Base-by-base conservation (phyloP, 345 rosid species). In the Populus deltoides region DNA sequence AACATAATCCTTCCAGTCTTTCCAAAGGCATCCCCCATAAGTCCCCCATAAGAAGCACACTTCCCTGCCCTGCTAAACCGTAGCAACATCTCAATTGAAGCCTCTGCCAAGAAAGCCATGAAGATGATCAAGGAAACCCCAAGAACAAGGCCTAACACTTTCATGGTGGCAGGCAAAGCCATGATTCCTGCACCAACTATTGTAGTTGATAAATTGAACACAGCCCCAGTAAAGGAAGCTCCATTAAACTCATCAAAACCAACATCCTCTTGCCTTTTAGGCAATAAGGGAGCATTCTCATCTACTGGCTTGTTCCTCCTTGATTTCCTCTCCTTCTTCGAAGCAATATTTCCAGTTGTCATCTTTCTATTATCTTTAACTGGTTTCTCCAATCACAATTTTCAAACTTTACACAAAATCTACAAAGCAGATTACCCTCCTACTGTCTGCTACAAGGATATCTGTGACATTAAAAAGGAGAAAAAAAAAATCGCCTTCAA, bases 161-260 rank as follows among this genome's bases (percentile, higher is more conserved):
- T 96, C 95, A 93, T 87, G 63, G 97, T 92, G 5, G 98, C 99
- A 49, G 99, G 99, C 82, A 96, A 81, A 71, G 99, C 92, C 99
- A 96, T 96, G 74, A 96, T 93, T 27, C 98, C 99, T 35, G 99
- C 99, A 75, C 98, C 98, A 76, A 93, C 90, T 70, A 93, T 81
- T 4, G 97, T 93, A 13, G 97, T 96, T 22, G 98, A 84, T 57
- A 96, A 87, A 78, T 96, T 96, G 78, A 93, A 90, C 72, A 96
- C 99, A 1, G 97, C 97, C 70, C 98, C 99, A 17, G 80, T 83
- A 70, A 92, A 93, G 18, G 98, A 92, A 86, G 97, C 97, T 79
- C 99, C 97, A 74, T 93, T 84, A 77, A 90, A 89, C 80, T 93
- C 98, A 63, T 85, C 91, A 81, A 82, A 85, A 68, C 86, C 75